Conservation (phyloP, 2,329 filamentous ascomycete genomes). For the Sporothrix dimorphospora region DNA sequence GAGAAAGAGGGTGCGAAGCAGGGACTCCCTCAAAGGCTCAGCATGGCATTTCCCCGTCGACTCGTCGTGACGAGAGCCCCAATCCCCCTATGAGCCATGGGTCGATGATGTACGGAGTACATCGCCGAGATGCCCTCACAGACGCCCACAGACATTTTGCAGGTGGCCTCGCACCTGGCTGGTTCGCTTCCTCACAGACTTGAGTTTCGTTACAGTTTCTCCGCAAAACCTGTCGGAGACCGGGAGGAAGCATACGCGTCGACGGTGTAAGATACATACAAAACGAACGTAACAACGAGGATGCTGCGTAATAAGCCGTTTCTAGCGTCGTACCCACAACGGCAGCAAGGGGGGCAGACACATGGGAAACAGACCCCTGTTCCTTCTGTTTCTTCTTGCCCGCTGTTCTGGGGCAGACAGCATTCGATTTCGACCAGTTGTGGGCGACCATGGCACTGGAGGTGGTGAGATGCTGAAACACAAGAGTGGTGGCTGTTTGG, state of each 20-base stretch:
- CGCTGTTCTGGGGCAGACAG: not conserved
- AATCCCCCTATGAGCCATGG: not conserved
- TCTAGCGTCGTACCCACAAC: constrained; percentile 4
- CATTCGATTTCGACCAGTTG: constrained; percentile 21
- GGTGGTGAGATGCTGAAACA: constrained; percentile 27
- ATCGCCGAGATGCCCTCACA: not conserved
- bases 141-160: not conserved
- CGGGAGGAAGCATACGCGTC: constrained; percentile 10
- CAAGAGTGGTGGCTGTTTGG: constrained; percentile 3
- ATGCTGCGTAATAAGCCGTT: not conserved
- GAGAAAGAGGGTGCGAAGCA: not conserved
- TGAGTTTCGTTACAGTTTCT: constrained; percentile 14
- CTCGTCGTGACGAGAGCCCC: not conserved
- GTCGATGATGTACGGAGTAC: not conserved
- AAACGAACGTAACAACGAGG: not conserved
- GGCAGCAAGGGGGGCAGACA: constrained; percentile 18
- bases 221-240: constrained; percentile 13
- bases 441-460: not conserved
- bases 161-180: not conserved
- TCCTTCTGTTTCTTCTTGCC: not conserved
- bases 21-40: not conserved
- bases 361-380: constrained; percentile 21
- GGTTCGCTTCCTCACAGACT: not conserved
- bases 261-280: not conserved
- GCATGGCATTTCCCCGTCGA: not conserved